These are phyloP conservation scores for Scedosporium aurantiacum DNA, from an alignment of 2,329 filamentous ascomycete genomes.

Conservation along the genomic window DNA sequence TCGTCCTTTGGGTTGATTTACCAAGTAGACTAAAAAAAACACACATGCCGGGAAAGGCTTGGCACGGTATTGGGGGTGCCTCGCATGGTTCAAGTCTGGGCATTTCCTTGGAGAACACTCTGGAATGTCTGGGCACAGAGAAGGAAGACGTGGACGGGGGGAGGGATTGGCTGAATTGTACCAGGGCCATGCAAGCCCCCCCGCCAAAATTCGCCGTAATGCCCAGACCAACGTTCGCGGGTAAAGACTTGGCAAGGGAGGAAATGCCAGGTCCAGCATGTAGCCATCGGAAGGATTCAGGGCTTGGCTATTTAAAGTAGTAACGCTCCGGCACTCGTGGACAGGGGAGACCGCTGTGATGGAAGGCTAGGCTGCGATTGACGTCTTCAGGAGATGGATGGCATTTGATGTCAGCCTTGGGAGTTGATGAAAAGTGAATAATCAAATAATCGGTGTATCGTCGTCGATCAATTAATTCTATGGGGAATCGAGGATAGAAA, in stretches of 20 bases:
- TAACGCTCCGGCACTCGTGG: too few relatives aligned
- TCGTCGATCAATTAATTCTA: too few relatives aligned
- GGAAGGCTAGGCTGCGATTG: too few relatives aligned
- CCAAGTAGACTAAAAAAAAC: too few relatives aligned
- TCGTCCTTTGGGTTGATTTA: background rate
- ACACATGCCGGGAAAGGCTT: background rate
- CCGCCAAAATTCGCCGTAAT: background rate
- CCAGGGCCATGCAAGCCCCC: background rate
- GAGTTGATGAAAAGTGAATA: too few relatives aligned
- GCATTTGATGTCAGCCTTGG: too few relatives aligned
- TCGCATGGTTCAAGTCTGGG: background rate
- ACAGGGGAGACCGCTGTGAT: too few relatives aligned
- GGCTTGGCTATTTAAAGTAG: background rate
- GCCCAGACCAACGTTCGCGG: background rate
- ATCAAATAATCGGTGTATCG: too few relatives aligned
- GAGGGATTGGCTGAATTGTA: background rate
- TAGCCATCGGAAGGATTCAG: background rate
- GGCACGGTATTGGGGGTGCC: background rate
- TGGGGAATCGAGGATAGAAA: too few relatives aligned
- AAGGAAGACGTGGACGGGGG: background rate
- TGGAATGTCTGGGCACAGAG: background rate
- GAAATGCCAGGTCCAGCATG: background rate
- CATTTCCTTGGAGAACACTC: background rate
- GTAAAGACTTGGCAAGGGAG: background rate
- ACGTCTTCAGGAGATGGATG: too few relatives aligned